phyloP scores from a whole-genome alignment of 805 yeast genomes.

The Hermanozyma aechmeae region DNA sequence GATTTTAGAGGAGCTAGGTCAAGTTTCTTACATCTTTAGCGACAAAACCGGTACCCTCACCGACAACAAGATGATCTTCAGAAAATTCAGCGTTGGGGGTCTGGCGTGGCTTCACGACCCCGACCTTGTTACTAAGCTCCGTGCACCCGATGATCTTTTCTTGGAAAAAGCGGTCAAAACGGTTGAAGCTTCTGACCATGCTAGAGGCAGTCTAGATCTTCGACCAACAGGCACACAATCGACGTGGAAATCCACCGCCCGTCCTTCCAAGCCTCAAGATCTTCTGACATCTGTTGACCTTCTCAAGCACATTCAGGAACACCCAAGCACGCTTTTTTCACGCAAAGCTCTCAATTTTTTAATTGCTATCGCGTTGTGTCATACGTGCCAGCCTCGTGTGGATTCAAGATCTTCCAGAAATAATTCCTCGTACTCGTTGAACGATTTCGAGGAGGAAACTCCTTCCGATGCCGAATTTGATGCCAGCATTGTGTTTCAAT shows the following conservation, averaged over 20 bases:
- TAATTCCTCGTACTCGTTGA: constrained; percentile 10
- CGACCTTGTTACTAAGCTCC: too few species aligned
- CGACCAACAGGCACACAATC: too few species aligned
- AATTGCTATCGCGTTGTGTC: constrained; percentile 77
- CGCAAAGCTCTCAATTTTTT: constrained; percentile 71
- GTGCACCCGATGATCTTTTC: too few species aligned
- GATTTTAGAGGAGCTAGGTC: constrained; percentile 92
- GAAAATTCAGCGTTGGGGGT: constrained; percentile 84
- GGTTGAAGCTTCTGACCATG: too few species aligned
- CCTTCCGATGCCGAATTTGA: constrained; percentile 12
- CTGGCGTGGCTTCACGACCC: constrained; percentile 81
- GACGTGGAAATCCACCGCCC: constrained; percentile 42
- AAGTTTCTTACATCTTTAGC: constrained; percentile 87
- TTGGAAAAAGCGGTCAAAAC: too few species aligned
- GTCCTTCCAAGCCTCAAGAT: constrained; percentile 32
- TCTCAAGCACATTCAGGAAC: constrained; percentile 55
- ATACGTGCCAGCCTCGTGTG: constrained; percentile 75
- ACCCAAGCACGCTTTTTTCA: constrained; percentile 66
- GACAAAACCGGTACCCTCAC: constrained; percentile 98
- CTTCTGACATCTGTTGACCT: constrained; percentile 51
- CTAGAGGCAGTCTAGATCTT: too few species aligned
- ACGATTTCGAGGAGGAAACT: constrained; percentile 9
- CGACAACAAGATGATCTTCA: constrained; percentile 86
- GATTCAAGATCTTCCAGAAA: constrained; percentile 2
- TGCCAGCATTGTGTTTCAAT: constrained; percentile 67